These are phyloP conservation scores for Brasilioporus rufonigricans DNA, from an alignment of 768 basidiomycete species.

Conservation along the genomic window DNA sequence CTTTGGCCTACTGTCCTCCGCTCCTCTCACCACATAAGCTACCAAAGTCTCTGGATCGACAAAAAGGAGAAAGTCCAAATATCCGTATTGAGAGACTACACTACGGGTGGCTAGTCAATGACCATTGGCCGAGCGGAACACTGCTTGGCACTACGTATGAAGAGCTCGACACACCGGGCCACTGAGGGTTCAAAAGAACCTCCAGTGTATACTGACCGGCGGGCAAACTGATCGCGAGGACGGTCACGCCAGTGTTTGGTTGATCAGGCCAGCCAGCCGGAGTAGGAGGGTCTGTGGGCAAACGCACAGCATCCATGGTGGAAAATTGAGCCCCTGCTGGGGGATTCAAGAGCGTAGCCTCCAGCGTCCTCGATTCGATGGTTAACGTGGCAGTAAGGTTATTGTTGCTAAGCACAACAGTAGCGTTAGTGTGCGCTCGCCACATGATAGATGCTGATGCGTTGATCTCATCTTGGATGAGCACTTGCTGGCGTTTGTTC, in stretches of 20 bases:
- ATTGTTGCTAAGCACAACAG: slow-evolving; percentile 48
- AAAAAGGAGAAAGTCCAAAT: neutral
- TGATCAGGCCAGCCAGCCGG: slow-evolving; percentile 64
- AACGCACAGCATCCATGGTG: slow-evolving; percentile 52
- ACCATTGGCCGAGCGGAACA: slow-evolving; percentile 75
- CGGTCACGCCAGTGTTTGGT: slow-evolving; percentile 73
- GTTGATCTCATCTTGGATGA: slow-evolving; percentile 90
- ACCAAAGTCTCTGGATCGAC: slow-evolving; percentile 8
- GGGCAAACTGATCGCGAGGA: slow-evolving; percentile 66
- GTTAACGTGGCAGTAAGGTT: slow-evolving; percentile 73
- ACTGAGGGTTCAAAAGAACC: slow-evolving; percentile 93
- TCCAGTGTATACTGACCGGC: slow-evolving; percentile 74
- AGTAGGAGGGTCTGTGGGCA: slow-evolving; percentile 57
- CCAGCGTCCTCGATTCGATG: slow-evolving; percentile 66
- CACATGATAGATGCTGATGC: slow-evolving; percentile 64
- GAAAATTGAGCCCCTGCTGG: slow-evolving; percentile 65
- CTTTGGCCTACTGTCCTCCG: neutral
- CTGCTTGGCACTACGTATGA: slow-evolving; percentile 61
- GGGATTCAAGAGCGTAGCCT: slow-evolving; percentile 64
- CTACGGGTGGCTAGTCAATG: slow-evolving; percentile 65
- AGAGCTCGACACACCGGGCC: slow-evolving; percentile 66
- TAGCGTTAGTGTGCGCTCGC: slow-evolving; percentile 97
- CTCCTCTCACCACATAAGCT: neutral
- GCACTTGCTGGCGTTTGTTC: slow-evolving; percentile 82
- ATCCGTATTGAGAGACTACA: neutral